phyloP scores from a whole-genome alignment of 2,329 filamentous ascomycete genomes.

The Colletotrichum graminicola region DNA sequence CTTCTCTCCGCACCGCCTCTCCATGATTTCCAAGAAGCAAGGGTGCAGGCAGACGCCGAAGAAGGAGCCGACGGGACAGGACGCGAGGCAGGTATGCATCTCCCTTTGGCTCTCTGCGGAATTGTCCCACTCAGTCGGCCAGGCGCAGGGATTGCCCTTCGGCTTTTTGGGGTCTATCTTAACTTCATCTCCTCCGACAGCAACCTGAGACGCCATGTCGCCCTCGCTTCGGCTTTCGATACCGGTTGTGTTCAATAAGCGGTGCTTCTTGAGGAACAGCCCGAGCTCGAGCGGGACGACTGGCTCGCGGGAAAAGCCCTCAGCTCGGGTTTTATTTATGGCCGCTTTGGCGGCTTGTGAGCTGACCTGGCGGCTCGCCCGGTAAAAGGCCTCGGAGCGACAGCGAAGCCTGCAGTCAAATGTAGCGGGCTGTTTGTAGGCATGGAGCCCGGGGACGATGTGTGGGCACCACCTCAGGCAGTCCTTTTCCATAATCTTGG shows the following conservation, averaged over 20 bases:
- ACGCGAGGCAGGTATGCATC: background rate
- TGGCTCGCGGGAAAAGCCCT: rapidly evolving
- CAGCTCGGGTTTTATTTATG: background rate
- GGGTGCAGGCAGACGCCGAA: background rate
- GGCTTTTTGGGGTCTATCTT: background rate
- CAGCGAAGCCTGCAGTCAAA: background rate
- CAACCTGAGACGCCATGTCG: background rate
- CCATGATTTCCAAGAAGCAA: background rate
- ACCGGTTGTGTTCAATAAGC: background rate
- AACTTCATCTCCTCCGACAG: background rate
- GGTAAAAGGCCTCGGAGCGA: background rate
- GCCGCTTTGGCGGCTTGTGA: too few species aligned
- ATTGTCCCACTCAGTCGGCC: background rate
- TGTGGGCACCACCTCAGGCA: background rate
- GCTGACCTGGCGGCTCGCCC: too few species aligned
- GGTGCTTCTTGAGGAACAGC: background rate
- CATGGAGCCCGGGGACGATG: background rate
- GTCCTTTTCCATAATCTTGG: background rate
- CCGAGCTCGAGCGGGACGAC: background rate
- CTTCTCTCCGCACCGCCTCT: background rate
- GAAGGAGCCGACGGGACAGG: background rate
- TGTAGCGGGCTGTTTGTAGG: background rate
- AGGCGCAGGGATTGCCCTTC: background rate
- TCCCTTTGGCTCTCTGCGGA: background rate
- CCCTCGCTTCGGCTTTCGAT: background rate